Conservation (phyloP, 2,329 filamentous ascomycete genomes). For the Colletotrichum abscissum region DNA sequence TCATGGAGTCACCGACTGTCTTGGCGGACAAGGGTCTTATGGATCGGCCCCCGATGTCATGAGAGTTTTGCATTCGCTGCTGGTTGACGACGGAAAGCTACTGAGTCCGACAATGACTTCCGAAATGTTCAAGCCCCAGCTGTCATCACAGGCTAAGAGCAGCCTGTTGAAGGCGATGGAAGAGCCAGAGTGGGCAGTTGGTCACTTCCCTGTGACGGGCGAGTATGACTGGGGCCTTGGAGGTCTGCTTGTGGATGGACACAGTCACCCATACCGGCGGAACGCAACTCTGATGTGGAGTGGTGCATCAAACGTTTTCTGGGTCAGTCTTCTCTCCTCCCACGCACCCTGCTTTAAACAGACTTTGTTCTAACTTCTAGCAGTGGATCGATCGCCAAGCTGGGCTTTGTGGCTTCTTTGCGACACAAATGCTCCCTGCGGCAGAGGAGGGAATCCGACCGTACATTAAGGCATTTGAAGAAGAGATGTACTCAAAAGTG, state of each 20-base stretch:
- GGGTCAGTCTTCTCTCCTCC: constrained; percentile 47
- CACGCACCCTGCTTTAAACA: too few relatives aligned
- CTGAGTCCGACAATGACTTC: constrained; percentile 54
- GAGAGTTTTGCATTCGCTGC: constrained; percentile 56
- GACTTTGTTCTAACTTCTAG: neutral
- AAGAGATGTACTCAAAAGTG: constrained; percentile 49
- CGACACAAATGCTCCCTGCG: constrained; percentile 53
- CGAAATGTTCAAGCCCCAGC: constrained; percentile 59
- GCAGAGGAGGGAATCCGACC: constrained; percentile 49
- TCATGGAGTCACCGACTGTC: constrained; percentile 38
- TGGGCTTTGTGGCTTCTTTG: constrained; percentile 54
- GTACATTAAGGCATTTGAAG: constrained; percentile 50
- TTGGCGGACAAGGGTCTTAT: constrained; percentile 50
- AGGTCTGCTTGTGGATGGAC: constrained; percentile 53
- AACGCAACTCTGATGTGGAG: constrained; percentile 55
- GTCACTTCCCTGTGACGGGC: constrained; percentile 44
- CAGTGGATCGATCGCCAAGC: constrained; percentile 48
- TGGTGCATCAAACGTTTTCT: constrained; percentile 58
- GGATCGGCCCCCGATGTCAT: constrained; percentile 53
- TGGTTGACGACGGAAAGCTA: constrained; percentile 60
- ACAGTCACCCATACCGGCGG: constrained; percentile 49
- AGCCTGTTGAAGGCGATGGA: constrained; percentile 43
- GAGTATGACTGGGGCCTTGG: constrained; percentile 55
- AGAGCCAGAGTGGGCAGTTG: constrained; percentile 41
- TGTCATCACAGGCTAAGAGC: constrained; percentile 41